Conservation (phyloP, 164 flowering plant species). For the Akebia trifoliata region DNA sequence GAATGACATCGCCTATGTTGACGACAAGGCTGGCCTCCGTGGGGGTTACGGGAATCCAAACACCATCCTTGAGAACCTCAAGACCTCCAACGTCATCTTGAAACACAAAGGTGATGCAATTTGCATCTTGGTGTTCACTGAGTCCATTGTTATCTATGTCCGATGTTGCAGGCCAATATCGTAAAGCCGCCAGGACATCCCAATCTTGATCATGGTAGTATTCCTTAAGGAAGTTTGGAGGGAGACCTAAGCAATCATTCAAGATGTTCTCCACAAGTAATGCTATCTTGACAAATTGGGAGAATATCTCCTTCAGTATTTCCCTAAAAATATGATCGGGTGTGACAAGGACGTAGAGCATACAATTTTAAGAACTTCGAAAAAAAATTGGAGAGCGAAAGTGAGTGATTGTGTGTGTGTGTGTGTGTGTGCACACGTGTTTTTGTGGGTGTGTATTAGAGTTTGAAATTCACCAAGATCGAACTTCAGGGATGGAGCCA, state of each 20-base stretch:
- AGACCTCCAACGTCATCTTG: constrained; percentile 54
- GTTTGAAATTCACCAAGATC: no score
- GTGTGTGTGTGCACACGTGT: no score
- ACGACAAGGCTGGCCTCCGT: constrained; percentile 27
- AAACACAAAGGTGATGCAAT: constrained; percentile 38
- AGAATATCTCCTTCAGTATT: constrained; percentile 39
- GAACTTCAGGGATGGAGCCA: no score
- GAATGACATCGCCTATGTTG: constrained; percentile 40
- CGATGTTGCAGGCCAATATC: constrained; percentile 41
- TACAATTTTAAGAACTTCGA: no score
- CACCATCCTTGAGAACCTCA: constrained; percentile 35
- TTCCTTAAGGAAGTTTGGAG: constrained; percentile 38
- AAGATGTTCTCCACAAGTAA: constrained; percentile 36
- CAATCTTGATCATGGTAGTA: constrained; percentile 41
- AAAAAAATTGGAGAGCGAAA: no score
- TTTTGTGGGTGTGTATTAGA: no score
- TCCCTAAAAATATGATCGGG: no score
- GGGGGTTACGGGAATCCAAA: constrained; percentile 45
- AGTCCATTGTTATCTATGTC: constrained; percentile 34
- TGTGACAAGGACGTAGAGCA: no score
- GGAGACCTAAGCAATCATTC: constrained; percentile 47
- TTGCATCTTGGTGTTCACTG: constrained; percentile 42
- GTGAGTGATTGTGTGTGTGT: no score
- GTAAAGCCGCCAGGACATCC: constrained; percentile 42
- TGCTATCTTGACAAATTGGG: constrained; percentile 25